A percentile compares a stretch with the other conserved stretches of the same genome.
These are phyloP conservation scores for Cladophialophora exuberans DNA, from an alignment of 2,329 filamentous ascomycete genomes.

Conservation along the genomic window DNA sequence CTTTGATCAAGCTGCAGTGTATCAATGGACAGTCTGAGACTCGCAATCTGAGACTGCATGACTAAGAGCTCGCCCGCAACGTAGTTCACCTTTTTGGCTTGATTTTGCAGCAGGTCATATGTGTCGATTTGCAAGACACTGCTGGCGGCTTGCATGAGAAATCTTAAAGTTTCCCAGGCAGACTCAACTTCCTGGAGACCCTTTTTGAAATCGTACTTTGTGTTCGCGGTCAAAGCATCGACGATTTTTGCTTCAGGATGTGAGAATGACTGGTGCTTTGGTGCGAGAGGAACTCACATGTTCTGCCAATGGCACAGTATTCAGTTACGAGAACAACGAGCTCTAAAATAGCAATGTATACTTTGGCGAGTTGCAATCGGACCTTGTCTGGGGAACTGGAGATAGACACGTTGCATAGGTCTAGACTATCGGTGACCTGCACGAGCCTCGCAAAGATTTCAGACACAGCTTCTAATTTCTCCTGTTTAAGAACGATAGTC, in stretches of 20 bases:
- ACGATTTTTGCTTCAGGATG: constrained; percentile 9
- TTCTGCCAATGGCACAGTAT: constrained; percentile 17
- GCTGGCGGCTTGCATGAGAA: constrained; percentile 3
- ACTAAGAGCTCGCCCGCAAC: not conserved
- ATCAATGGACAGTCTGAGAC: not conserved
- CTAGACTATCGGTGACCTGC: not conserved
- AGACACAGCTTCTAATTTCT: constrained; percentile 1
- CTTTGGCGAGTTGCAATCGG: not conserved
- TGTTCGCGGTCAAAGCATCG: constrained; percentile 1
- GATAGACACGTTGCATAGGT: not conserved
- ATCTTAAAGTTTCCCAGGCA: constrained; percentile 2
- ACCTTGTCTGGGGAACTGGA: constrained; percentile 4
- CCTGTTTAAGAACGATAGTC: constrained; percentile 4
- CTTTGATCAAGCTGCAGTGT: constrained; percentile 3
- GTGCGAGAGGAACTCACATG: constrained; percentile 1
- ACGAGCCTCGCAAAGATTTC: constrained; percentile 3
- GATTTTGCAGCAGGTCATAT: constrained; percentile 7
- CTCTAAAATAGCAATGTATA: constrained; percentile 6
- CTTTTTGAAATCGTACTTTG: constrained; percentile 15
- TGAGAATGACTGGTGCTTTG: not conserved
- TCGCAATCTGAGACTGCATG: not conserved
- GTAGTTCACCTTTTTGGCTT: constrained; percentile 3
- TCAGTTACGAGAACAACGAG: constrained; percentile 7
- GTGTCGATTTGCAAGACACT: not conserved
- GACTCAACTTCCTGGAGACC: constrained; percentile 8